These are phyloP conservation scores for Claviceps spartinae DNA, from an alignment of 2,329 filamentous ascomycete species.

Conservation along the genomic window DNA sequence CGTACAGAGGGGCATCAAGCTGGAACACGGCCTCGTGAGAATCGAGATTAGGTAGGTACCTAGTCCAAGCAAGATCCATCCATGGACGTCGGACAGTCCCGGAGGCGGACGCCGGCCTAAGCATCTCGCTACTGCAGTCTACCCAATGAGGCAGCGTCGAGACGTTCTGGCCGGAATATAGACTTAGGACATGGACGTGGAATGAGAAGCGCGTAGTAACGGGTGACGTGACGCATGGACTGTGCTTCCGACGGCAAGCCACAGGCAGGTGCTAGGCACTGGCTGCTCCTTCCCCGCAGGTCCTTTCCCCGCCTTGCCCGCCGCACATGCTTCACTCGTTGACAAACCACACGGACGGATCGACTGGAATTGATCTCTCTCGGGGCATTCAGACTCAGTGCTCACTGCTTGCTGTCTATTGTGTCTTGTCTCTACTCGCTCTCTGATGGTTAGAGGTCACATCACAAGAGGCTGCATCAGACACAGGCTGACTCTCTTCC, in stretches of 20 bases:
- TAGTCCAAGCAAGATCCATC: neutral
- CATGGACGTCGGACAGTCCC: slow-evolving; percentile 2
- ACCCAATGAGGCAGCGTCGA: too few relatives aligned
- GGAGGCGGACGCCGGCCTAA: slow-evolving; percentile 1
- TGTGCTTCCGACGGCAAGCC: too few relatives aligned
- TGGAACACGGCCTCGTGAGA: too few relatives aligned
- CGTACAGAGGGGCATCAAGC: too few relatives aligned
- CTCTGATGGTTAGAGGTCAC: neutral
- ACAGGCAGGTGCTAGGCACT: neutral
- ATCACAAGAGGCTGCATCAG: neutral
- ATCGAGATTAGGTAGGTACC: too few relatives aligned
- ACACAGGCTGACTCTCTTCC: neutral
- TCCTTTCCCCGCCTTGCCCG: neutral
- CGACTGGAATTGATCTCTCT: neutral
- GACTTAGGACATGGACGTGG: too few relatives aligned
- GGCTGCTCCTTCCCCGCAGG: neutral
- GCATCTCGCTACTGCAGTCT: slow-evolving; percentile 1
- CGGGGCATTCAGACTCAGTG: neutral
- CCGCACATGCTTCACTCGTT: neutral
- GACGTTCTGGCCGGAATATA: too few relatives aligned
- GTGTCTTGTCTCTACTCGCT: neutral
- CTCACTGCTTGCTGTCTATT: neutral
- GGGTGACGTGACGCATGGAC: too few relatives aligned
- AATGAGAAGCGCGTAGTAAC: too few relatives aligned
- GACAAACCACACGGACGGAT: neutral